Evolutionary conservation across 306 rosid species (phyloP).

Genomic region (Vachellia collinsii): DNA sequence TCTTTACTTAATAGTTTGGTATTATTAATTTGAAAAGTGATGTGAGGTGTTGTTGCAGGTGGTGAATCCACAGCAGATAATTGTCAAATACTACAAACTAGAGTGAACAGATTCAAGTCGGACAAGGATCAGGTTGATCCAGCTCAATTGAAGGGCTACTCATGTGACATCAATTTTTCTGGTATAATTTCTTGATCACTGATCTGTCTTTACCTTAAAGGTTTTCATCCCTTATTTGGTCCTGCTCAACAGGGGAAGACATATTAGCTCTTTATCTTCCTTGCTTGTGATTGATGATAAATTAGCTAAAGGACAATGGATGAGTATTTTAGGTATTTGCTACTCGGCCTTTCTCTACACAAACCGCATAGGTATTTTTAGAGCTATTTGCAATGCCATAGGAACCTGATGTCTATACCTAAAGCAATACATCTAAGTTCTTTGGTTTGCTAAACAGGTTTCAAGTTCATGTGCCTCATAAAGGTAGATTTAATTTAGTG

Average conservation of each 20-base stretch:
- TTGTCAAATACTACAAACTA: slow-evolving; percentile 94
- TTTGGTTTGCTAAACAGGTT: neutral
- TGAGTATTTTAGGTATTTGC: neutral
- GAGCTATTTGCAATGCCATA: neutral
- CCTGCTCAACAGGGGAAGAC: neutral
- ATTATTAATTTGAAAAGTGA: slow-evolving; percentile 26
- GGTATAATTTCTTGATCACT: slow-evolving; percentile 47
- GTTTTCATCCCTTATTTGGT: slow-evolving; percentile 4
- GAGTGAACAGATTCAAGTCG: slow-evolving; percentile 88
- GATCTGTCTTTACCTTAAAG: slow-evolving; percentile 13
- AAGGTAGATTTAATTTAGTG: neutral
- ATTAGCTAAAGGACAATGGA: neutral
- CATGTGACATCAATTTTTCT: slow-evolving; percentile 56
- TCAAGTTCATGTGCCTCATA: neutral
- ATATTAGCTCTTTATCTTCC: neutral
- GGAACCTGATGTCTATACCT: neutral
- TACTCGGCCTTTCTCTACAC: neutral
- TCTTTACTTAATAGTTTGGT: neutral
- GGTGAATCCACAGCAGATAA: slow-evolving; percentile 84
- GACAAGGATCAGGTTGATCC: slow-evolving; percentile 69
- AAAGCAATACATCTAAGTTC: neutral
- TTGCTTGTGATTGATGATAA: slow-evolving; percentile 1
- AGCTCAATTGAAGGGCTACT: slow-evolving; percentile 46
- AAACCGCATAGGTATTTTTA: neutral
- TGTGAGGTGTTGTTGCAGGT: slow-evolving; percentile 53